phyloP scores from a whole-genome alignment of 1,139 yeast genomes.

The Pichia sp. region DNA sequence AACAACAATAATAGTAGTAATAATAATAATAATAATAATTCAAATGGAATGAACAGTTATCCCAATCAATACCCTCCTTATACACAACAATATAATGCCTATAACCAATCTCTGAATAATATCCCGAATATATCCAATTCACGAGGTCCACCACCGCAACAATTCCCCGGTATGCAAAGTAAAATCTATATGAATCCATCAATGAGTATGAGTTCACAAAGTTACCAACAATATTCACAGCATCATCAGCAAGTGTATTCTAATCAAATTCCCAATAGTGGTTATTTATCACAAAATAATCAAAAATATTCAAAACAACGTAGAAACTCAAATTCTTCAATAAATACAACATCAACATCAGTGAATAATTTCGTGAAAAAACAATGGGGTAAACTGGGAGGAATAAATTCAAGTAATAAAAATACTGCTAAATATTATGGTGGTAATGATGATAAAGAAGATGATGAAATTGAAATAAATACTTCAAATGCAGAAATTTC shows the following conservation, averaged over 20 bases:
- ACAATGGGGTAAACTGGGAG: slow-evolving; percentile 23
- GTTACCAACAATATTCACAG: too few species aligned
- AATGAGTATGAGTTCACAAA: slow-evolving; percentile 4
- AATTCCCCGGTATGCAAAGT: too few species aligned
- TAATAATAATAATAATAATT: slow-evolving; percentile 14
- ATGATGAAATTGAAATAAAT: slow-evolving; percentile 34
- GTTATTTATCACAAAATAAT: too few species aligned
- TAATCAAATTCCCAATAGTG: too few species aligned
- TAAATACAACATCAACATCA: slow-evolving; percentile 30
- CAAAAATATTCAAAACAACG: slow-evolving; percentile 27
- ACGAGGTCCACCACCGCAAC: slow-evolving; percentile 5
- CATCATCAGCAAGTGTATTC: too few species aligned
- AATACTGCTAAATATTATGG: not conserved
- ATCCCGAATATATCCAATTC: too few species aligned
- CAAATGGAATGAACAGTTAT: too few species aligned
- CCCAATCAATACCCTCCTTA: too few species aligned
- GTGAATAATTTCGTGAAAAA: slow-evolving; percentile 42
- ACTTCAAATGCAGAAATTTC: slow-evolving; percentile 39
- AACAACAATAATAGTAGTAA: slow-evolving; percentile 14
- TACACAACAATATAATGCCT: slow-evolving; percentile 9
- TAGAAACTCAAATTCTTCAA: slow-evolving; percentile 36
- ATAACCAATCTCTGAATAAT: not conserved
- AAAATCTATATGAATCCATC: slow-evolving; percentile 7
- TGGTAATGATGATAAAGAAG: slow-evolving; percentile 38
- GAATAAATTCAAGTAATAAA: slow-evolving; percentile 21